These are phyloP conservation scores for Tieghemiomyces parasiticus DNA, from an alignment of 192 early-diverging fungal species.

Conservation along the genomic window DNA sequence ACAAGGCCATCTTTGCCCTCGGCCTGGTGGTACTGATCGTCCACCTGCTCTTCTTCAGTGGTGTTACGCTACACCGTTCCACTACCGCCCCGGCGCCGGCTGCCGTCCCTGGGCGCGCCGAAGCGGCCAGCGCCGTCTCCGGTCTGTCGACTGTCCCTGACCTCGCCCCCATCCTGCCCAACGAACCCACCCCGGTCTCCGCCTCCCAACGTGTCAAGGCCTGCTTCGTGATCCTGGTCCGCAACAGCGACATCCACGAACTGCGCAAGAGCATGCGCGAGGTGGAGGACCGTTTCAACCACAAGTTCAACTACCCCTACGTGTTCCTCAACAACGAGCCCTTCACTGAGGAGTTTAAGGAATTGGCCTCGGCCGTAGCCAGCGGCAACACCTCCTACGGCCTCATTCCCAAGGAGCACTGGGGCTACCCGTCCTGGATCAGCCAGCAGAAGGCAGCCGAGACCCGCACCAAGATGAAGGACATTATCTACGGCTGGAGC, in stretches of 20 bases:
- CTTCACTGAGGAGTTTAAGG: conserved; percentile 54
- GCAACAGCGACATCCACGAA: conserved; percentile 49
- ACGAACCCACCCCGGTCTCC: too few relatives aligned
- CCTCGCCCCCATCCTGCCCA: background rate
- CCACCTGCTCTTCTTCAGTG: background rate
- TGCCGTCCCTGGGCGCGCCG: background rate
- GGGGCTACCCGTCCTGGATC: conserved; percentile 72
- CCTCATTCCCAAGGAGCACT: conserved; percentile 47
- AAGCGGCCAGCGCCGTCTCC: background rate
- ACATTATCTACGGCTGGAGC: conserved; percentile 45
- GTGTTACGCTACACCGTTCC: background rate
- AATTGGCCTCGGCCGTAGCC: conserved; percentile 33
- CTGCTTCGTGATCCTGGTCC: conserved; percentile 60
- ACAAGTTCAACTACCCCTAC: conserved; percentile 66
- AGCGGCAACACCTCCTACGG: conserved; percentile 45
- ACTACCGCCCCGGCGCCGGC: too few relatives aligned
- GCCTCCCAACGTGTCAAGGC: conserved; percentile 31
- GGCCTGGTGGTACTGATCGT: background rate
- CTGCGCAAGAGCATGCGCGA: conserved; percentile 44
- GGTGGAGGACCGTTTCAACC: conserved; percentile 72
- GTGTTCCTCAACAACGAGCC: conserved; percentile 72
- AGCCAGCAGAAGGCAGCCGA: conserved; percentile 37
- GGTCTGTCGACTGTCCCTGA: background rate
- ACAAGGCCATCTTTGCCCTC: background rate
- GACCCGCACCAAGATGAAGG: conserved; percentile 35